A percentile compares a stretch with the other conserved stretches of the same genome.
These are phyloP conservation scores for Xylaria hypoxylon DNA, from an alignment of 2,329 filamentous ascomycete genomes.

Conservation along the genomic window DNA sequence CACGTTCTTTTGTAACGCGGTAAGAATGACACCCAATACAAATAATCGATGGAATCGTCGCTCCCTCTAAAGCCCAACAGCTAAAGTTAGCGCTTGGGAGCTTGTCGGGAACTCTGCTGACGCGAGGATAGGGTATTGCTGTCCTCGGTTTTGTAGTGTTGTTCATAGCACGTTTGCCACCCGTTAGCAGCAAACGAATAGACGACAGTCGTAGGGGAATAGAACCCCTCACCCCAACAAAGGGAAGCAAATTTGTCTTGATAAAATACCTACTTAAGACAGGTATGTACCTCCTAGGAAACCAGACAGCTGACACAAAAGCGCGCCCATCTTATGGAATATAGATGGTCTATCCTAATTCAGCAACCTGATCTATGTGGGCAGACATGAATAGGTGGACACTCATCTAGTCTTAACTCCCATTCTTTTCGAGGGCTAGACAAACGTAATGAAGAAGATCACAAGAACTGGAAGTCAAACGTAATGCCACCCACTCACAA, in stretches of 20 bases:
- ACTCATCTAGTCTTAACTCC: no score
- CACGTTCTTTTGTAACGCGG: conserved; percentile 76
- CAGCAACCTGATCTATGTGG: no score
- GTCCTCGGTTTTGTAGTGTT: conserved; percentile 62
- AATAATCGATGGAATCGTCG: background rate
- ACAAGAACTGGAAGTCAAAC: background rate
- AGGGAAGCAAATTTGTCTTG: background rate
- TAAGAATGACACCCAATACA: conserved; percentile 50
- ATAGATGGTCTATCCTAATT: background rate
- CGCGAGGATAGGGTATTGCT: conserved; percentile 60
- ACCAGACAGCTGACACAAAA: background rate
- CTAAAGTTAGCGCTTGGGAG: background rate
- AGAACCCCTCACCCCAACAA: background rate
- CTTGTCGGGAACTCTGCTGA: conserved; percentile 33
- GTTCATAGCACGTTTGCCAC: conserved; percentile 59
- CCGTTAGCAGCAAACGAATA: conserved; percentile 56
- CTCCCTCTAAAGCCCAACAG: background rate
- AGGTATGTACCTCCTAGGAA: background rate
- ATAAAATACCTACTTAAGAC: background rate
- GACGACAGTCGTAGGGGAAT: conserved; percentile 46
- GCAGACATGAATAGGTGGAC: no score
- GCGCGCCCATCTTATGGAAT: background rate
- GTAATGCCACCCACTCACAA: background rate
- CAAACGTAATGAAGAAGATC: background rate
- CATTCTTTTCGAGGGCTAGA: background rate